phyloP scores from a whole-genome alignment of 306 rosid species.

The Fragaria vesca region DNA sequence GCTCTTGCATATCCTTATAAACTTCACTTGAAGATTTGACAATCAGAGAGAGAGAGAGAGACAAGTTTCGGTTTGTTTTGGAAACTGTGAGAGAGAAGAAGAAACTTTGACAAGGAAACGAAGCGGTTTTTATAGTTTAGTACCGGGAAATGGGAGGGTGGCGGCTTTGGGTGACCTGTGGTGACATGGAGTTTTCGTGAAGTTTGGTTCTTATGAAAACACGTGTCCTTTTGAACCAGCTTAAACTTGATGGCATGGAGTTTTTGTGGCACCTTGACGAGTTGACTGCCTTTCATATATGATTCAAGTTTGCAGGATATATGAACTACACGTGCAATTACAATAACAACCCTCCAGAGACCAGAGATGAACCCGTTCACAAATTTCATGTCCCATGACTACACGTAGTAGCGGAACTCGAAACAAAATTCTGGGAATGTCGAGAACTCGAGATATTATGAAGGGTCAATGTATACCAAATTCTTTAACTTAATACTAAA shows the following conservation, averaged over 20 bases:
- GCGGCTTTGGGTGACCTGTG: background rate
- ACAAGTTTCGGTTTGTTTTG: background rate
- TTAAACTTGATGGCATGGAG: background rate
- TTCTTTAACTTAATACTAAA: too few species aligned
- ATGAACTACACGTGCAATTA: too few species aligned
- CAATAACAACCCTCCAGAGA: too few species aligned
- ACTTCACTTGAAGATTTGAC: background rate
- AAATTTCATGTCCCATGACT: too few species aligned
- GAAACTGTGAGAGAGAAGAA: background rate
- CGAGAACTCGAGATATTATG: too few species aligned
- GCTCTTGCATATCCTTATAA: slow-evolving; percentile 14
- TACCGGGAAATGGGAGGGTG: background rate
- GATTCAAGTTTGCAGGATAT: too few species aligned
- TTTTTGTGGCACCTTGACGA: background rate
- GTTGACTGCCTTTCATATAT: background rate
- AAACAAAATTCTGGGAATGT: too few species aligned
- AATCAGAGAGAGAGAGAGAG: background rate
- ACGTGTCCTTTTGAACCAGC: background rate
- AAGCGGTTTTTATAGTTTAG: slow-evolving; percentile 40
- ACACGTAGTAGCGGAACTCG: too few species aligned
- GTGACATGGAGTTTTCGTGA: background rate
- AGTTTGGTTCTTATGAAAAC: background rate
- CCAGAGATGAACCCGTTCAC: too few species aligned
- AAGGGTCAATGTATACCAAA: too few species aligned
- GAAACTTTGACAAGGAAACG: background rate